These are phyloP conservation scores for Quercus alba DNA, from an alignment of 306 rosid species.

Conservation along the genomic window DNA sequence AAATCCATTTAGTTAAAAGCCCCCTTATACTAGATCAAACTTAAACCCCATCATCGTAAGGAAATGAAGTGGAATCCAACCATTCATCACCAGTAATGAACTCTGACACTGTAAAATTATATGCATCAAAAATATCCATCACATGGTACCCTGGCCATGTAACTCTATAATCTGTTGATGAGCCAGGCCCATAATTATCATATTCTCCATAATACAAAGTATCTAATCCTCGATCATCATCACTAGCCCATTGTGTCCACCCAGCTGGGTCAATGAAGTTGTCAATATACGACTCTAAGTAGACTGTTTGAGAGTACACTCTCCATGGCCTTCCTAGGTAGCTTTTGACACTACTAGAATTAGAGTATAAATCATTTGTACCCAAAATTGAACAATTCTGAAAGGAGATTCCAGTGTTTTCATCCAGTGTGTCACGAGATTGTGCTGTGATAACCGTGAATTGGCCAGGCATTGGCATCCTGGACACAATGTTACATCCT, in stretches of 20 bases:
- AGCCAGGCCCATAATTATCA: conserved; percentile 66
- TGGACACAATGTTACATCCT: conserved; percentile 46
- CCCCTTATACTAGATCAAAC: conserved; percentile 26
- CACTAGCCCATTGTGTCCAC: conserved; percentile 58
- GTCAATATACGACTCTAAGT: conserved; percentile 54
- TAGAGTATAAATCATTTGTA: conserved; percentile 35
- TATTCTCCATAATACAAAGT: conserved; percentile 73
- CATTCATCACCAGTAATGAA: conserved; percentile 62
- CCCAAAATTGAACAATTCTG: conserved; percentile 69
- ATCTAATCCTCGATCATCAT: conserved; percentile 33
- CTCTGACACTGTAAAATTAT: conserved; percentile 53
- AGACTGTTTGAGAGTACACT: conserved; percentile 52
- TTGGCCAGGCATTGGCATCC: conserved; percentile 58
- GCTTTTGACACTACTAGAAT: conserved; percentile 39
- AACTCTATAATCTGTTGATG: conserved; percentile 45
- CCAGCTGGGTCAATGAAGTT: conserved; percentile 56
- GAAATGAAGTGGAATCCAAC: conserved; percentile 73
- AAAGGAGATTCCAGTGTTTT: conserved; percentile 67
- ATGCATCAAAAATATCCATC: conserved; percentile 62
- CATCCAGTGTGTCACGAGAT: conserved; percentile 53
- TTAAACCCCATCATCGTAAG: conserved; percentile 66
- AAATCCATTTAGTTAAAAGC: background rate
- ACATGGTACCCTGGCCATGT: conserved; percentile 56
- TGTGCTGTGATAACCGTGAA: conserved; percentile 71
- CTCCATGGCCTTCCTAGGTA: conserved; percentile 83